phyloP scores from a whole-genome alignment of 1,139 yeast species.

The Candida tetrigidarum region DNA sequence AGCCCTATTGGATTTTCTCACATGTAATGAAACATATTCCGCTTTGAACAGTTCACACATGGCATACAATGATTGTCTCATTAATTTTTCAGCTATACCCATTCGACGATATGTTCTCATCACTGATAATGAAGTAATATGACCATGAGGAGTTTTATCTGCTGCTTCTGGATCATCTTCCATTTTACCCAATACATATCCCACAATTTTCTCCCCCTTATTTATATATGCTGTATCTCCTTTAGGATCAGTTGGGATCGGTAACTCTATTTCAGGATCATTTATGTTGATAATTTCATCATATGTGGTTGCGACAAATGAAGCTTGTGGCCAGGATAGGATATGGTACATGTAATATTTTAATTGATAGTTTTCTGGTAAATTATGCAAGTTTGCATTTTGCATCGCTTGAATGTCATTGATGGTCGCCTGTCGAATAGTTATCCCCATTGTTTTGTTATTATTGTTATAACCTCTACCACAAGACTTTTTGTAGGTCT shows the following conservation, averaged over 20 bases:
- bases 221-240: constrained; percentile 61
- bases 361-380: constrained; percentile 93
- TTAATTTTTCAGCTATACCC: constrained; percentile 93
- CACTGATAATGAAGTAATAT: constrained; percentile 90
- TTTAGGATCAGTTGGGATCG: constrained; percentile 39
- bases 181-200: constrained; percentile 95
- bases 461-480: background rate
- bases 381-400: constrained; percentile 88
- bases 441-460: constrained; percentile 67
- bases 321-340: constrained; percentile 97
- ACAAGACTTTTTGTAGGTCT: too few relatives aligned
- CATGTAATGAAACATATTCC: constrained; percentile 87
- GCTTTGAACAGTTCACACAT: constrained; percentile 85
- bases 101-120: constrained; percentile 94
- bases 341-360: constrained; percentile 95
- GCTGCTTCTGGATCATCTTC: constrained; percentile 87
- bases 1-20: constrained; percentile 90
- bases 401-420: constrained; percentile 94
- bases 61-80: constrained; percentile 83
- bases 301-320: constrained; percentile 89
- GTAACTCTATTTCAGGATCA: constrained; percentile 29
- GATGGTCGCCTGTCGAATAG: constrained; percentile 87
- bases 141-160: constrained; percentile 85
- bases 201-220: constrained; percentile 81
- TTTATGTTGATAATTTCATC: constrained; percentile 42